These are phyloP conservation scores for Cladophialophora psammophila DNA, from an alignment of 2,329 filamentous ascomycete genomes.

Conservation along the genomic window DNA sequence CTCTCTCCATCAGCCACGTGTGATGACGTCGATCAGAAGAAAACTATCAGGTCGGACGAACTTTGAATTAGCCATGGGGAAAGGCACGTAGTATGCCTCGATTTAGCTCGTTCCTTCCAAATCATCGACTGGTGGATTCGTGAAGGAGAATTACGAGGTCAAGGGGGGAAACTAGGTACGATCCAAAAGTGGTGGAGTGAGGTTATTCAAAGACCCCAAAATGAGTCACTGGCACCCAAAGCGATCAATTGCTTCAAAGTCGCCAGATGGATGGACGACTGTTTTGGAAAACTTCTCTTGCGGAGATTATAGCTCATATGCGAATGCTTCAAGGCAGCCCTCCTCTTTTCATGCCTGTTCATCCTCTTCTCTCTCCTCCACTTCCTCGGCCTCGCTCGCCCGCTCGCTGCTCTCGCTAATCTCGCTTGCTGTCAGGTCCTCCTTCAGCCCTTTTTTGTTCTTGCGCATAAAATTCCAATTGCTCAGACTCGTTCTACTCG, in stretches of 20 bases:
- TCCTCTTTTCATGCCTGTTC: conserved; percentile 42
- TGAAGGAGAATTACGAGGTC: neutral
- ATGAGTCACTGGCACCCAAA: conserved; percentile 1
- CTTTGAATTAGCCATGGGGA: conserved; percentile 50
- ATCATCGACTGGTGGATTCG: neutral
- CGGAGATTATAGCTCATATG: neutral
- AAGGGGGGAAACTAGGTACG: neutral
- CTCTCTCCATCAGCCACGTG: neutral
- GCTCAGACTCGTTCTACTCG: conserved; percentile 53
- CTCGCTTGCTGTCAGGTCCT: conserved; percentile 40
- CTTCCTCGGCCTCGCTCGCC: conserved; percentile 47
- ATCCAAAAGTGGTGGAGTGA: neutral
- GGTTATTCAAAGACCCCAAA: neutral
- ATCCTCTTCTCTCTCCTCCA: conserved; percentile 50
- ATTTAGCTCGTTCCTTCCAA: neutral
- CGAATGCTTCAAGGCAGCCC: neutral
- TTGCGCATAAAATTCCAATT: conserved; percentile 56
- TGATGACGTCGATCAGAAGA: neutral
- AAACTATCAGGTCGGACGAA: conserved; percentile 32
- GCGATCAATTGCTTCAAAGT: neutral
- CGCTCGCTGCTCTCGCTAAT: conserved; percentile 53
- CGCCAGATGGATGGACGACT: neutral
- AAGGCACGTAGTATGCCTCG: neutral
- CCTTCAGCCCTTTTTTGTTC: conserved; percentile 40
- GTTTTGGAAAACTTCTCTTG: neutral